These are phyloP conservation scores for Exserohilum turcica DNA, from an alignment of 2,329 filamentous ascomycete species.

Conservation along the genomic window DNA sequence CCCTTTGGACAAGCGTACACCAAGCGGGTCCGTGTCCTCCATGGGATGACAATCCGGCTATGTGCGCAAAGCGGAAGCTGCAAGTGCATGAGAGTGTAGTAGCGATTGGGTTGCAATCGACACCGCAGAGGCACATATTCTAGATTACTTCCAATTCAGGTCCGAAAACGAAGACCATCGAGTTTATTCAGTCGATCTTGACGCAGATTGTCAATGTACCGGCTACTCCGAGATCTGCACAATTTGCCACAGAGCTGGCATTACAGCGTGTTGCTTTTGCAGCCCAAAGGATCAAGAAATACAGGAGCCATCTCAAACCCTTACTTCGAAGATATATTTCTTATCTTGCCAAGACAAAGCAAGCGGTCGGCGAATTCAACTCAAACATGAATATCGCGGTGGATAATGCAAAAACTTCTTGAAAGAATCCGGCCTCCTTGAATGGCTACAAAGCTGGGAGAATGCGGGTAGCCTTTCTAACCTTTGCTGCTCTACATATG, in stretches of 20 bases:
- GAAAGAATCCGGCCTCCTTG: background rate
- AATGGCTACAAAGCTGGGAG: conserved; percentile 6
- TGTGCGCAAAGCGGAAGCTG: too few species aligned
- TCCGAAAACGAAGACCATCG: conserved; percentile 9
- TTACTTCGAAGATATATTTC: conserved; percentile 6
- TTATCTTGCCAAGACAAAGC: conserved; percentile 4
- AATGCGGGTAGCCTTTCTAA: background rate
- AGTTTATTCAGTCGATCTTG: conserved; percentile 14
- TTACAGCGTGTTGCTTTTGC: conserved; percentile 18
- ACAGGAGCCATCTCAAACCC: conserved; percentile 9
- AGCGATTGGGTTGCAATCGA: conserved; percentile 18
- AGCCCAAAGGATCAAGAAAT: conserved; percentile 18
- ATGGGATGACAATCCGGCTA: too few species aligned
- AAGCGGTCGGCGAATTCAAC: conserved; percentile 10
- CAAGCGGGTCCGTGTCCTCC: too few species aligned
- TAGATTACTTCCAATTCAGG: conserved; percentile 19
- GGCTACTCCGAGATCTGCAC: background rate
- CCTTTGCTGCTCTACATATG: conserved; percentile 17
- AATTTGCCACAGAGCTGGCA: conserved; percentile 4
- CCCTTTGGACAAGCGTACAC: too few species aligned
- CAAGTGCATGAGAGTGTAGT: conserved; percentile 4
- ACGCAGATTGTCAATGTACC: conserved; percentile 1
- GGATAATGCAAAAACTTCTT: background rate
- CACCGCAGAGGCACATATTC: conserved; percentile 17
- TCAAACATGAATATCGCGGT: background rate